Percentiles rank a stretch among this genome's conserved stretches.
phyloP scores from a whole-genome alignment of 345 rosid genomes.

The Hypericum perforatum region DNA sequence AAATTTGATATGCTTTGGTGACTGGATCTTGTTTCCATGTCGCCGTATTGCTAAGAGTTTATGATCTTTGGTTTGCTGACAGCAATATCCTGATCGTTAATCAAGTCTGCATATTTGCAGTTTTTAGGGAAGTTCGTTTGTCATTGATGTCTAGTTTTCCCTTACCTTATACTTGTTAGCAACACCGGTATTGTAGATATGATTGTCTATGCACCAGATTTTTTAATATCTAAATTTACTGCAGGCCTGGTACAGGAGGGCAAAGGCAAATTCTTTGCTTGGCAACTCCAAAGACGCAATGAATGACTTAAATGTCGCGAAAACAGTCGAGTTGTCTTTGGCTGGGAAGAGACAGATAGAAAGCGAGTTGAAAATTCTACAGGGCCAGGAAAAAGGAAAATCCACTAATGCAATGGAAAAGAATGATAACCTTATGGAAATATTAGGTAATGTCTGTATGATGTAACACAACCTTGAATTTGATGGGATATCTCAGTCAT shows the following conservation, averaged over 20 bases:
- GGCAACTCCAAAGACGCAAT: slow-evolving; percentile 45
- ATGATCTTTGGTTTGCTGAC: too few relatives aligned
- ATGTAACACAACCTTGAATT: background rate
- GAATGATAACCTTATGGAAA: slow-evolving; percentile 9
- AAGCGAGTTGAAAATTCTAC: slow-evolving; percentile 37
- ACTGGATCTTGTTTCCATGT: too few relatives aligned
- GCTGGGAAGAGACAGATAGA: slow-evolving; percentile 73
- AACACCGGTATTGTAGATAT: too few relatives aligned
- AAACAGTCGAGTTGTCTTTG: slow-evolving; percentile 37
- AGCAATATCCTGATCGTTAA: too few relatives aligned
- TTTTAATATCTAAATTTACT: background rate
- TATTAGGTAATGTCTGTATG: slow-evolving; percentile 25
- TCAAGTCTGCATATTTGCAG: too few relatives aligned
- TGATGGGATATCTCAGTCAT: too few relatives aligned
- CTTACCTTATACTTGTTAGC: too few relatives aligned
- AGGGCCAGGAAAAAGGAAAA: slow-evolving; percentile 13
- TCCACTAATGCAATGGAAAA: slow-evolving; percentile 10
- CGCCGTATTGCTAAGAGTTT: too few relatives aligned
- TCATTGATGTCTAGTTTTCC: too few relatives aligned
- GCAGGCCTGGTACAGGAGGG: slow-evolving; percentile 84
- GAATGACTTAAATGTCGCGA: slow-evolving; percentile 45
- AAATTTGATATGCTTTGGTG: too few relatives aligned
- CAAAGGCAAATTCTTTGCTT: slow-evolving; percentile 57
- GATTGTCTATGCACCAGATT: background rate
- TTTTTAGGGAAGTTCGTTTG: too few relatives aligned